phyloP scores from a whole-genome alignment of 495 filamentous ascomycete species.

The Aspergillus incahuasiensis region DNA sequence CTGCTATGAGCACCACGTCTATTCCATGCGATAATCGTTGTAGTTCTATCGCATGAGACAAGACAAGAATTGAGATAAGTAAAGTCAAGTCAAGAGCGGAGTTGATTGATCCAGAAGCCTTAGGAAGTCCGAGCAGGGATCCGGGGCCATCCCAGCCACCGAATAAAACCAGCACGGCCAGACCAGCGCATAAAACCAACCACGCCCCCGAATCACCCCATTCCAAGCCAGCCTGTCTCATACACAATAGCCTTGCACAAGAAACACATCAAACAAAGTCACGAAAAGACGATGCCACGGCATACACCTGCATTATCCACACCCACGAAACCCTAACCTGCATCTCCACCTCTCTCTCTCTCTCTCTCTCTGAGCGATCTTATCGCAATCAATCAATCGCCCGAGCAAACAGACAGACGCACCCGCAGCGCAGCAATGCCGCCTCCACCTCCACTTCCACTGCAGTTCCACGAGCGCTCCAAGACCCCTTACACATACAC shows the following conservation, averaged over 20 bases:
- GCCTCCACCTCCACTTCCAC: neutral
- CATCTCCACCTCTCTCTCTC: too few relatives aligned
- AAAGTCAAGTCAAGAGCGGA: neutral
- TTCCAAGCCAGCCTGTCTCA: neutral
- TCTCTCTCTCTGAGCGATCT: too few relatives aligned
- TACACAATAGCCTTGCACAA: neutral
- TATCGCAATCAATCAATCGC: neutral
- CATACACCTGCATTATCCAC: neutral
- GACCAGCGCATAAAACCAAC: neutral
- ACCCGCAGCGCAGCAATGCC: neutral
- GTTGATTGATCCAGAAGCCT: neutral
- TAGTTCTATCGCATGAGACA: too few relatives aligned
- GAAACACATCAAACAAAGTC: neutral
- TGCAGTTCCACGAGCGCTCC: neutral
- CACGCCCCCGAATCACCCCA: neutral
- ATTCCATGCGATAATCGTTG: too few relatives aligned
- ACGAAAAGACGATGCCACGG: neutral
- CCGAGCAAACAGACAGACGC: neutral
- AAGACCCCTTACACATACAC: neutral
- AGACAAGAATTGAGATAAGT: too few relatives aligned
- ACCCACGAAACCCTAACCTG: neutral
- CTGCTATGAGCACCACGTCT: neutral
- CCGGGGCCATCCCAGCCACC: slow-evolving; percentile 12
- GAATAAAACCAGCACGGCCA: slow-evolving; percentile 7
- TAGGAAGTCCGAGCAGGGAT: neutral